Evolutionary conservation across 768 basidiomycete genomes (phyloP).

Genomic region (Suillus fuscotomentosus): DNA sequence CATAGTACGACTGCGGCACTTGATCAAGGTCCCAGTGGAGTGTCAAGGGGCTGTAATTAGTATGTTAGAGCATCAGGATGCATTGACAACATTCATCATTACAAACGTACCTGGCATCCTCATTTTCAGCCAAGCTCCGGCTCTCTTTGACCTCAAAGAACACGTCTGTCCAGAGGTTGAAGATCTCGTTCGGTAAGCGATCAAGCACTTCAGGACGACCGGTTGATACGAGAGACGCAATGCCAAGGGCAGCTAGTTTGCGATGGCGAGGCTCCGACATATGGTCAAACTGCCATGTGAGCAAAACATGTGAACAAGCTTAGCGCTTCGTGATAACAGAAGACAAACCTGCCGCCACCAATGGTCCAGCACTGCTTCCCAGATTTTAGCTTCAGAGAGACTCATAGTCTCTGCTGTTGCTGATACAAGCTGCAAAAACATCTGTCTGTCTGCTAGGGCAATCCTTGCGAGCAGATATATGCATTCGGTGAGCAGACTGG

Average conservation of each 20-base stretch:
- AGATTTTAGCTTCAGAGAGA: constrained; percentile 52
- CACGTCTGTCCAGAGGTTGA: constrained; percentile 87
- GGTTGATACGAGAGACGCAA: constrained; percentile 74
- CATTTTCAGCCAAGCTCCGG: constrained; percentile 34
- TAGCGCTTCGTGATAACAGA: constrained; percentile 1
- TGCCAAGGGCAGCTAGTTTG: constrained; percentile 82
- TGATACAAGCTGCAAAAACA: constrained; percentile 71
- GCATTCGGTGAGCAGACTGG: constrained; percentile 57
- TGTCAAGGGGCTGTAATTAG: constrained; percentile 34
- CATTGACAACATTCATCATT: not conserved
- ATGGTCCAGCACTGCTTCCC: constrained; percentile 68
- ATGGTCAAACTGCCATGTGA: constrained; percentile 70
- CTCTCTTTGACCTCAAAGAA: constrained; percentile 85
- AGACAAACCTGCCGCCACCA: constrained; percentile 76
- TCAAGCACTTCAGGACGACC: constrained; percentile 71
- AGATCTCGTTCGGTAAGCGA: constrained; percentile 71
- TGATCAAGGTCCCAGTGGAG: constrained; percentile 72
- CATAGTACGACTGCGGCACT: constrained; percentile 57
- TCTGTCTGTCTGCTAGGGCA: constrained; percentile 57
- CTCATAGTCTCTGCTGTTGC: constrained; percentile 52
- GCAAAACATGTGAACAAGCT: constrained; percentile 2
- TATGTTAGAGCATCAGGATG: not conserved
- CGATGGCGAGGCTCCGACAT: constrained; percentile 85
- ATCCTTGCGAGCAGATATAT: constrained; percentile 77
- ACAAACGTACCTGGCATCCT: constrained; percentile 35